Conservation (phyloP, 2,329 filamentous ascomycete genomes). For the Beauveria asiatica region DNA sequence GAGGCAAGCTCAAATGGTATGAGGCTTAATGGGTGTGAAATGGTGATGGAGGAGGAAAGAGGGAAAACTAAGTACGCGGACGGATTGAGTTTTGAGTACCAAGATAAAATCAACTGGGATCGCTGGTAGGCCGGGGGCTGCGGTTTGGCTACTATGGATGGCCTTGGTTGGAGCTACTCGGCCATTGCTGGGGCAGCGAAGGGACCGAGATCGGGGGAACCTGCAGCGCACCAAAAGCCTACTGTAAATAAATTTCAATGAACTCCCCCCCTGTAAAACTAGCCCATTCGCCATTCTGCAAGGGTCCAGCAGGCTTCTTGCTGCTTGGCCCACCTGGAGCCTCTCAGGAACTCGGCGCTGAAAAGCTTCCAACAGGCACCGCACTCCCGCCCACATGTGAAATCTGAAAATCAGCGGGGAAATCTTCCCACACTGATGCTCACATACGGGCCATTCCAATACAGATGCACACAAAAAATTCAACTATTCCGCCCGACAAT, state of each 20-base stretch:
- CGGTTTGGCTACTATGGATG: neutral
- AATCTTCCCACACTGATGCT: neutral
- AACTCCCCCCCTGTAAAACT: neutral
- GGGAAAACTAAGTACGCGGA: too few relatives aligned
- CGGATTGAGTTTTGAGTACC: slow-evolving; percentile 8
- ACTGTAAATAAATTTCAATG: neutral
- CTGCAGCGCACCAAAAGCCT: neutral
- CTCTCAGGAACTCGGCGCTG: neutral
- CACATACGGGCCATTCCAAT: too few relatives aligned
- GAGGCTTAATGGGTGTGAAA: slow-evolving; percentile 3
- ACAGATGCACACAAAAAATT: neutral
- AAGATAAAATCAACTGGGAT: slow-evolving; percentile 6
- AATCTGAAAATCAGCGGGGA: slow-evolving; percentile 1
- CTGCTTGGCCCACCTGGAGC: neutral
- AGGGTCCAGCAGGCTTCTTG: neutral
- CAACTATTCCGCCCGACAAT: too few relatives aligned
- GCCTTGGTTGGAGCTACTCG: neutral
- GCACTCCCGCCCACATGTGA: neutral
- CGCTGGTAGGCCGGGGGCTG: slow-evolving; percentile 2
- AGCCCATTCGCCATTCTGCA: neutral
- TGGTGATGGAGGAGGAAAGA: slow-evolving; percentile 5
- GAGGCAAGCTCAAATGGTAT: slow-evolving; percentile 6
- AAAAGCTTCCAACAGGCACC: neutral
- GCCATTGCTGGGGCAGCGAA: slow-evolving; percentile 6
- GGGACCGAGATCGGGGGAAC: slow-evolving; percentile 8